phyloP scores from a whole-genome alignment of 176 grass and related monocot genomes.

The Eragrostis nindensis region DNA sequence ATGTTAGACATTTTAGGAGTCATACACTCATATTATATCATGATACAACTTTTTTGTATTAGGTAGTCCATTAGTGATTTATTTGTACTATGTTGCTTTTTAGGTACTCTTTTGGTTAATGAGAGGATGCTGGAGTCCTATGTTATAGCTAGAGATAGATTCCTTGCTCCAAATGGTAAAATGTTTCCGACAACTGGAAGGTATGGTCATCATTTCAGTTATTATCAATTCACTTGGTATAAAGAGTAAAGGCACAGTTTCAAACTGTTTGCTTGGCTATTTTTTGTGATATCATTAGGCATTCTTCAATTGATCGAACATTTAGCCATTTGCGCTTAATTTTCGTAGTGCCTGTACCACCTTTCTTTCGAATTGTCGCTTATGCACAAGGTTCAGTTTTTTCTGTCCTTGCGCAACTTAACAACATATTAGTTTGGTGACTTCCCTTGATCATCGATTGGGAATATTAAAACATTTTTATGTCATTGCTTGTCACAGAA shows the following conservation, averaged over 20 bases:
- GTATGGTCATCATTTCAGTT: slow-evolving; percentile 45
- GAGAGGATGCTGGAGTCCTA: slow-evolving; percentile 99
- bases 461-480: neutral
- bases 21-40: neutral
- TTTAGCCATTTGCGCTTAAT: neutral
- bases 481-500: neutral
- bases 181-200: slow-evolving; percentile 99
- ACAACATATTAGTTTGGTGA: neutral
- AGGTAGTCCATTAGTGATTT: neutral
- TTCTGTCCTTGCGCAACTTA: neutral
- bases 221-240: slow-evolving; percentile 12
- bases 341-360: neutral
- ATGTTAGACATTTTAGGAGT: neutral
- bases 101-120: slow-evolving; percentile 97
- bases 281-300: neutral
- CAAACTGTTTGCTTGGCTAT: slow-evolving; percentile 5
- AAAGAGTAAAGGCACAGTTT: neutral
- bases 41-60: neutral
- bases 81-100: slow-evolving; percentile 23
- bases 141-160: slow-evolving; percentile 94
- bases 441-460: slow-evolving; percentile 7
- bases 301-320: neutral
- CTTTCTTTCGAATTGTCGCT: neutral
- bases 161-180: slow-evolving; percentile 87
- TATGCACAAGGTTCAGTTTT: neutral